Base-by-base conservation (phyloP, 2,329 filamentous ascomycete species). In the Aspergillus neoniger region DNA sequence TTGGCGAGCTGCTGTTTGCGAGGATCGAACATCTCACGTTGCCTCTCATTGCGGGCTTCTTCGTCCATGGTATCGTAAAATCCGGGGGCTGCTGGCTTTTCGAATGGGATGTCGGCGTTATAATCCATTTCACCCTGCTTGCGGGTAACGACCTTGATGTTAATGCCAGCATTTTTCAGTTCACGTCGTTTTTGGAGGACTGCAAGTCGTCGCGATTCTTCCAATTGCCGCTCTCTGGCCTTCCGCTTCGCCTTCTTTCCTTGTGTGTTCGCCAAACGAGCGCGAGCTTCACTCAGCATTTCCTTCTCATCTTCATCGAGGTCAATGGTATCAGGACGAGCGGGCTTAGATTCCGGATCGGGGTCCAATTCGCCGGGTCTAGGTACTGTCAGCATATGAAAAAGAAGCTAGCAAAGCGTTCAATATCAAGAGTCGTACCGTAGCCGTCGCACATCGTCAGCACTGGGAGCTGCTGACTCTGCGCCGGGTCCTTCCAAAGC, bases 91-190 rank as follows among this genome's bases (percentile, higher is more conserved):
- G 95, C 89, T 65, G 91, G 91, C 77, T 95, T 97, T 76, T 99
- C 95, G 67, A 99, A 98, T 0, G 95, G 95, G 66, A 99, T 96
- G 70, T 99, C 95, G 69, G 95, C 95, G 77, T 99, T 99, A 82
- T 99, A 99, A 77, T 99, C 95, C 92, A 99, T 99, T 80, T 98
- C 90, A 0, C 95, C 95, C 81, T 92, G 88, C 81, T 98, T 98
- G 62, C 90, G 87, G 14, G 90, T 95, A 2, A 88, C 88, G 59
- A 98, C 88, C 79, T 98, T 99, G 81, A 98, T 92, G 76, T 99
- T 99, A 79, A 99, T 98, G 51, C 95, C 95, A 1, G 95, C 92
- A 74, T 93, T 96, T 81, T 99, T 99, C 66, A 99, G 86, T 79
- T 99, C 95, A 68, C 95, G 87, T 41, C 95, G 88, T 81, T 99